Base-by-base conservation (phyloP, 148 eudicot genomes). In the Euryodendron excelsum region DNA sequence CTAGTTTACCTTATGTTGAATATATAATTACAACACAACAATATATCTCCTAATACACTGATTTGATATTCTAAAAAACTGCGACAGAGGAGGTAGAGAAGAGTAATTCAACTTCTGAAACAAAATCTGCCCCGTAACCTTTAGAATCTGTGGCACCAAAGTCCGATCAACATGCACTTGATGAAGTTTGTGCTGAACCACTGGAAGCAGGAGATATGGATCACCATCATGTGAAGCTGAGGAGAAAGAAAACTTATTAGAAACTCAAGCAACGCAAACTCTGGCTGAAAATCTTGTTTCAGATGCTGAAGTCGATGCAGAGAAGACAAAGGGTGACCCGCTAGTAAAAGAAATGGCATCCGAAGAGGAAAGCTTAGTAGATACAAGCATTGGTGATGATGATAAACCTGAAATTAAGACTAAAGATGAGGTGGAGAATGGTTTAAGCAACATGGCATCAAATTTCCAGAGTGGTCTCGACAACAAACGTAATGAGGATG, bases 391-490 rank as follows among this genome's bases (percentile, higher is more conserved):
- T 9, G 3, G 27, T 1, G 68, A 59, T 37, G n/a, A n/a, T n/a
- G 72, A 48, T 30, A 52, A 18, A 62, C 0, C 8, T 31, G 80
- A 76, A 41, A 61, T 14, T 68, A 20, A 7, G 12, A 34, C 41
- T 20, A n/a, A 36, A 44, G 30, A 36, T 23, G 77, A 79, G 39
- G 28, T 61, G 66, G 77, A 47, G 77, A 74, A 74, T 74, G n/a
- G n/a, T n/a, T n/a, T n/a, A n/a, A n/a, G n/a, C n/a, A n/a, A n/a
- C n/a, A n/a, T n/a, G n/a, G n/a, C n/a, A n/a, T n/a, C n/a, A n/a
- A n/a, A n/a, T n/a, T n/a, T n/a, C n/a, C n/a, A n/a, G n/a, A n/a
- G n/a, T n/a, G n/a, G n/a, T n/a, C n/a, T n/a, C n/a, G n/a, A n/a
- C n/a, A n/a, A n/a, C n/a, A n/a, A n/a, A n/a, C n/a, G n/a, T n/a